Evolutionary conservation across 2,329 filamentous ascomycete species (phyloP).

Genomic region (Aspergillus niger): DNA sequence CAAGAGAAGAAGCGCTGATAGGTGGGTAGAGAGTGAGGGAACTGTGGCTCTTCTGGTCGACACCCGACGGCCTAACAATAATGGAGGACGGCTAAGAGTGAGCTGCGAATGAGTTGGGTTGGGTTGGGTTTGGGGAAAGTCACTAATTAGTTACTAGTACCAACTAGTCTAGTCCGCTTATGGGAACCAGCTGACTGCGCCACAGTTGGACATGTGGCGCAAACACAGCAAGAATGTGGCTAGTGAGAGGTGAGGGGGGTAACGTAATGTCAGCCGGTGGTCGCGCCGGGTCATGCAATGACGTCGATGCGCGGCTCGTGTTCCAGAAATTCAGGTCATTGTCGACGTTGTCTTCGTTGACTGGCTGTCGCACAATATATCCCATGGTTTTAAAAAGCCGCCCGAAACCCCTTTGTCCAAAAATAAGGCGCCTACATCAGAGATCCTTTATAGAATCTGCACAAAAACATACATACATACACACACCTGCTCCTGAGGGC

Average conservation of each 20-base stretch:
- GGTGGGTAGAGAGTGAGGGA: not conserved
- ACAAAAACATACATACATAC: not conserved
- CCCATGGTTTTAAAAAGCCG: constrained; percentile 4
- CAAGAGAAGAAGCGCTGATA: not conserved
- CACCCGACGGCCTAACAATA: constrained; percentile 8
- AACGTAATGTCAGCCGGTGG: not conserved
- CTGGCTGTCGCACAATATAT: not conserved
- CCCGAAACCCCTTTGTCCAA: not conserved
- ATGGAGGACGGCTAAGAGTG: not conserved
- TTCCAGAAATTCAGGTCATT: not conserved
- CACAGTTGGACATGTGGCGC: not conserved
- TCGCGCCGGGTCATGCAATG: not conserved
- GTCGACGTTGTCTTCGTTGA: constrained; percentile 6
- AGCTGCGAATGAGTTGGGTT: not conserved
- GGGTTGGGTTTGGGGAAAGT: not conserved
- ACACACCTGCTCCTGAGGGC: not conserved
- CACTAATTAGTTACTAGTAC: too few species aligned
- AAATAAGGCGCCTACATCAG: not conserved
- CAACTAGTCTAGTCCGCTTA: too few species aligned
- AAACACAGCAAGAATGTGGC: not conserved
- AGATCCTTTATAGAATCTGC: not conserved
- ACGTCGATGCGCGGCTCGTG: constrained; percentile 1
- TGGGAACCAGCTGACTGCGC: not conserved
- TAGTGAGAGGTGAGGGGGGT: not conserved
- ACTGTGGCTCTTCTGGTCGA: constrained; percentile 8